Evolutionary conservation across 768 basidiomycete genomes (phyloP).

Genomic region (Pleurotus tuber-regium): DNA sequence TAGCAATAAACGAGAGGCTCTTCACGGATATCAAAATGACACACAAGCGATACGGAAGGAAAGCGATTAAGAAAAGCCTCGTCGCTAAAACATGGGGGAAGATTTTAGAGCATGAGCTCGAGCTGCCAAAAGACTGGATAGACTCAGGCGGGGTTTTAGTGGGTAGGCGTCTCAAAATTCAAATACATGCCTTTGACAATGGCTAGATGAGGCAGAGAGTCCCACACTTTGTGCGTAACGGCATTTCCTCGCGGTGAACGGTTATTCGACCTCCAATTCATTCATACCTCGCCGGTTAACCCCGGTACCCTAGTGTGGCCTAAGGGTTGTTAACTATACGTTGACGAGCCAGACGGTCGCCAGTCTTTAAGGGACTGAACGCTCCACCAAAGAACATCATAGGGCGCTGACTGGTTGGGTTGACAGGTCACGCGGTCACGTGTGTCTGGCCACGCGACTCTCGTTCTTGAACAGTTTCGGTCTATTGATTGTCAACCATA

Average conservation of each 20-base stretch:
- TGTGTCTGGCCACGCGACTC: no score
- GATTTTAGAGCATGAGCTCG: conserved; percentile 8
- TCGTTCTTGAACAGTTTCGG: no score
- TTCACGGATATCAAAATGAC: conserved; percentile 10
- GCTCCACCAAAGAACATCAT: no score
- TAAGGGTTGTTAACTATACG: no score
- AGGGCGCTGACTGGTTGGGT: no score
- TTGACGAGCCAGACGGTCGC: no score
- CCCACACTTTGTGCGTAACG: conserved; percentile 15
- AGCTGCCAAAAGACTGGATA: conserved; percentile 16
- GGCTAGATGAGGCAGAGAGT: conserved; percentile 3
- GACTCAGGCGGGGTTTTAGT: conserved; percentile 18
- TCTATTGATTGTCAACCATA: background rate
- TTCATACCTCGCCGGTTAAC: no score
- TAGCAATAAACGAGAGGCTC: conserved; percentile 12
- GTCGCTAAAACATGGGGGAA: conserved; percentile 15
- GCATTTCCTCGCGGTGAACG: conserved; percentile 16
- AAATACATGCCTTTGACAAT: background rate
- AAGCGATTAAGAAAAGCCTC: background rate
- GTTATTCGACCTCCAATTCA: no score
- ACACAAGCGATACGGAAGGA: conserved; percentile 9
- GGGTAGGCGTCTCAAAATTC: conserved; percentile 13
- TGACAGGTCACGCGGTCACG: no score
- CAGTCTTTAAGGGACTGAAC: no score
- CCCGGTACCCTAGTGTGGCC: no score